Evolutionary conservation across 2,329 filamentous ascomycete genomes (phyloP).

Genomic region (Ophiostoma montium): DNA sequence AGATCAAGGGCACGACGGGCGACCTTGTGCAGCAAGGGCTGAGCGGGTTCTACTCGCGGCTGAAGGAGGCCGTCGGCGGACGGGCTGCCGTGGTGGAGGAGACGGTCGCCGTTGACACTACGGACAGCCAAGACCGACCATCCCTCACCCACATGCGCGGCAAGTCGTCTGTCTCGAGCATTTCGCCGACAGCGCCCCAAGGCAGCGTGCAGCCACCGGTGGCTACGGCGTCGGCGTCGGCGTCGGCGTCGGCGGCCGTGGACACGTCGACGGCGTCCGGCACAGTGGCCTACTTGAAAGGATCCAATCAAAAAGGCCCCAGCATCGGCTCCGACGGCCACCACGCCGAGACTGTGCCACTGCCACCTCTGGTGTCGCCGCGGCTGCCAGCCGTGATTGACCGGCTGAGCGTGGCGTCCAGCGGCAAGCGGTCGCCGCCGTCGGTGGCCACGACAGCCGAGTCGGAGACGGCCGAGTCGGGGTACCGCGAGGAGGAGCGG

Average conservation of each 20-base stretch:
- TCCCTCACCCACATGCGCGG: conserved; percentile 24
- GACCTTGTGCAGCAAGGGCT: conserved; percentile 75
- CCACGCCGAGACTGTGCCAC: no score
- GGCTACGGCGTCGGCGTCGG: conserved; percentile 29
- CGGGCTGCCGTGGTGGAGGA: conserved; percentile 35
- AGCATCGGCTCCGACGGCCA: no score
- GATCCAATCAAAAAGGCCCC: no score
- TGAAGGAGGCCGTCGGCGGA: conserved; percentile 69
- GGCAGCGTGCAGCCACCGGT: conserved; percentile 8
- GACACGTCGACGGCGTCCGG: conserved; percentile 35
- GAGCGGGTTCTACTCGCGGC: conserved; percentile 74
- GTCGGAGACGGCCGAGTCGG: conserved; percentile 40
- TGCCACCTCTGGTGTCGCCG: not conserved
- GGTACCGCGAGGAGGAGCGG: conserved; percentile 42
- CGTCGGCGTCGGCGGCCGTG: conserved; percentile 26
- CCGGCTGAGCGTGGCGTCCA: conserved; percentile 35
- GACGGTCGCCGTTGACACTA: no score
- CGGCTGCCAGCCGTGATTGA: conserved; percentile 36
- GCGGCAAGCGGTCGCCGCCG: conserved; percentile 34
- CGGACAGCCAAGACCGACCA: no score
- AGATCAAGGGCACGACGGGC: conserved; percentile 55
- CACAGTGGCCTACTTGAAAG: conserved; percentile 34
- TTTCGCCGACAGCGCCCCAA: conserved; percentile 19
- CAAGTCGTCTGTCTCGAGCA: conserved; percentile 16
- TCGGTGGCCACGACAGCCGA: conserved; percentile 45